Evolutionary conservation across 2,329 filamentous ascomycete species (phyloP).

Genomic region (Aspergillus quadricinctus): DNA sequence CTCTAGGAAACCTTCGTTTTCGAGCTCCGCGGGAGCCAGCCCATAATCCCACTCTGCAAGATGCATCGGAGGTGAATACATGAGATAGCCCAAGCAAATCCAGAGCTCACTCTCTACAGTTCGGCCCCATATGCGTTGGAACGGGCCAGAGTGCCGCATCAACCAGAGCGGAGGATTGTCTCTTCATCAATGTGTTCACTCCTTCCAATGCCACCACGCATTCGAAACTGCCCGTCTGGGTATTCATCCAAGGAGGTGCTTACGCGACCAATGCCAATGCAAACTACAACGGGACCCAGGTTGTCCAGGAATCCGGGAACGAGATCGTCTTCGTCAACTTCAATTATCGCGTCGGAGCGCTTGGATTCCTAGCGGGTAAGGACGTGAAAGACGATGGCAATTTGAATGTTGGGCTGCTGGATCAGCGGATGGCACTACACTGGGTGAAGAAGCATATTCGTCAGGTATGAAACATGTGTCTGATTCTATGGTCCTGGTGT

Average conservation of each 20-base stretch:
- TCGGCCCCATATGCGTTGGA: slow-evolving; percentile 56
- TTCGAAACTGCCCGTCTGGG: slow-evolving; percentile 58
- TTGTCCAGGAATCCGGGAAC: slow-evolving; percentile 52
- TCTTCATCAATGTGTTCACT: slow-evolving; percentile 32
- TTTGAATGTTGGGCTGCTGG: slow-evolving; percentile 61
- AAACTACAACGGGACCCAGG: slow-evolving; percentile 55
- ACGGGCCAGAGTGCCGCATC: slow-evolving; percentile 60
- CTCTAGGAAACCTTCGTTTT: slow-evolving; percentile 60
- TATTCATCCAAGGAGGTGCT: slow-evolving; percentile 56
- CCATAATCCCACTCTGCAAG: slow-evolving; percentile 32
- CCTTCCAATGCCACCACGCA: slow-evolving; percentile 22
- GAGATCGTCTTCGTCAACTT: slow-evolving; percentile 64
- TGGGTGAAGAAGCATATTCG: slow-evolving; percentile 60
- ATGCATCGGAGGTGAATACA: slow-evolving; percentile 47
- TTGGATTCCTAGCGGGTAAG: slow-evolving; percentile 59
- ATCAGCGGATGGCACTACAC: slow-evolving; percentile 56
- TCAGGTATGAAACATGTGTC: slow-evolving; percentile 3
- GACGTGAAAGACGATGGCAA: slow-evolving; percentile 52
- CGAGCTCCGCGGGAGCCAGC: slow-evolving; percentile 58
- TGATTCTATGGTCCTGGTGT: not conserved
- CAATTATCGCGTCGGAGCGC: slow-evolving; percentile 64
- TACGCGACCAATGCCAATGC: slow-evolving; percentile 49
- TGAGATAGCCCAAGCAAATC: no score
- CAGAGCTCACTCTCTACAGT: slow-evolving; percentile 7
- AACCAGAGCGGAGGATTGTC: slow-evolving; percentile 37